phyloP scores from a whole-genome alignment of 768 basidiomycete genomes.

The Amanita muscaria region DNA sequence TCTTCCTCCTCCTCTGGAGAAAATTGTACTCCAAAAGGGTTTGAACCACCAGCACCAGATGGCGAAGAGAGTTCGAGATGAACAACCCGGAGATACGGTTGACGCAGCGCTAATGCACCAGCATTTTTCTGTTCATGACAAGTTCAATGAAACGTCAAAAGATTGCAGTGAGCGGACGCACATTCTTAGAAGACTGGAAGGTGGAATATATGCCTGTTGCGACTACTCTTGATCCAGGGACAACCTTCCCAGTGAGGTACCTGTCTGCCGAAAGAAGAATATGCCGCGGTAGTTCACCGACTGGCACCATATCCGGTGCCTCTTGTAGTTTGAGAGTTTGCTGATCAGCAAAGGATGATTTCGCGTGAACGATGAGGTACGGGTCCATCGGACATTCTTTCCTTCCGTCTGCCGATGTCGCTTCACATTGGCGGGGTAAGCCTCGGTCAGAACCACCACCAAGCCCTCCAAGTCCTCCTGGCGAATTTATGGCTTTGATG shows the following conservation, averaged over 20 bases:
- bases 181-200: conserved; percentile 82
- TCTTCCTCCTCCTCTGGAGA: conserved; percentile 96
- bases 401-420: conserved; percentile 67
- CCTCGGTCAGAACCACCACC: conserved; percentile 80
- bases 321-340: conserved; percentile 97
- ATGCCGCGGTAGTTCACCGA: conserved; percentile 94
- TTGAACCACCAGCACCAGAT: conserved; percentile 59
- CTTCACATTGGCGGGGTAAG: conserved; percentile 83
- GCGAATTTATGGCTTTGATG: conserved; percentile 68
- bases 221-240: conserved; percentile 92
- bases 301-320: conserved; percentile 98
- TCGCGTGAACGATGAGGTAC: conserved; percentile 90
- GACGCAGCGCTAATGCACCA: conserved; percentile 83
- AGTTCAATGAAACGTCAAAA: neutral
- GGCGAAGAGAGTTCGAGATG: conserved; percentile 88
- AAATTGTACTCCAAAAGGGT: conserved; percentile 84
- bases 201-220: conserved; percentile 97
- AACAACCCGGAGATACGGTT: conserved; percentile 88
- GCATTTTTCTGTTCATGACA: conserved; percentile 50
- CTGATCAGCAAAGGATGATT: conserved; percentile 91
- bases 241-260: conserved; percentile 85
- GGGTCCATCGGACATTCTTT: conserved; percentile 96
- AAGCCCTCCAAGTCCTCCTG: conserved; percentile 75
- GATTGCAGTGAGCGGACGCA: conserved; percentile 24
- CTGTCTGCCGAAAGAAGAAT: conserved; percentile 89